Evolutionary conservation across 2,329 filamentous ascomycete species (phyloP).

Genomic region (Graphilbum ipis-grandicollis): DNA sequence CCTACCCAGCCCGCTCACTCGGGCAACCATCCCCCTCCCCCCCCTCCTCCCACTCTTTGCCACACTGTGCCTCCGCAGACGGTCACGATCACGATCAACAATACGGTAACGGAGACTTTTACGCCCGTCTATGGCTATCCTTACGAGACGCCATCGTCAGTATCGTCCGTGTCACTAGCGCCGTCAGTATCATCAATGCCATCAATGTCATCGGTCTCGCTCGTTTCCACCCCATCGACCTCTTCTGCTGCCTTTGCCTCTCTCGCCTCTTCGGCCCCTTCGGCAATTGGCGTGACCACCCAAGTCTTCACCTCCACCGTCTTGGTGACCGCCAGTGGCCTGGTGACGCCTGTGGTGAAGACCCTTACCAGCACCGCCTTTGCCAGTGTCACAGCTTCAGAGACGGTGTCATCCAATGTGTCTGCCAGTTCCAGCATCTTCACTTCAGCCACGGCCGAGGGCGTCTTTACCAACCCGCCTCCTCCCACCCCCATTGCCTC

Average conservation of each 20-base stretch:
- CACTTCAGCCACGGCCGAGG: slow-evolving; percentile 3
- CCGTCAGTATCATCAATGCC: neutral
- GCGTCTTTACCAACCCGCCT: slow-evolving; percentile 6
- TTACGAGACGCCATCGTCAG: neutral
- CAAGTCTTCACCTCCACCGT: slow-evolving; percentile 4
- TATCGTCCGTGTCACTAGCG: neutral
- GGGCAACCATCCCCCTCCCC: neutral
- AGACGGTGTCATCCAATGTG: neutral
- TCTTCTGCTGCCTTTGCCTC: no score
- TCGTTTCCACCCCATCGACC: neutral
- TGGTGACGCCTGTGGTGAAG: slow-evolving; percentile 1
- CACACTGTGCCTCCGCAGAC: neutral
- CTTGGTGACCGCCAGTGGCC: slow-evolving; percentile 4
- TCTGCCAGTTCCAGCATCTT: neutral
- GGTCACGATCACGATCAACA: slow-evolving; percentile 2
- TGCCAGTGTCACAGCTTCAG: neutral
- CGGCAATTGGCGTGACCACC: neutral
- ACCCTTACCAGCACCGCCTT: slow-evolving; percentile 4
- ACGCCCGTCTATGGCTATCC: neutral
- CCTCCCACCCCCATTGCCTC: neutral
- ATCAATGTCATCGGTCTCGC: neutral
- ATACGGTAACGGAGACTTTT: neutral
- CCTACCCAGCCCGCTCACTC: neutral
- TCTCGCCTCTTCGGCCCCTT: neutral
- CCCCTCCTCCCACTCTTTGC: neutral